A percentile compares a stretch with the other conserved stretches of the same genome.
phyloP scores from a whole-genome alignment of 306 rosid species.

The Inga oerstediana region DNA sequence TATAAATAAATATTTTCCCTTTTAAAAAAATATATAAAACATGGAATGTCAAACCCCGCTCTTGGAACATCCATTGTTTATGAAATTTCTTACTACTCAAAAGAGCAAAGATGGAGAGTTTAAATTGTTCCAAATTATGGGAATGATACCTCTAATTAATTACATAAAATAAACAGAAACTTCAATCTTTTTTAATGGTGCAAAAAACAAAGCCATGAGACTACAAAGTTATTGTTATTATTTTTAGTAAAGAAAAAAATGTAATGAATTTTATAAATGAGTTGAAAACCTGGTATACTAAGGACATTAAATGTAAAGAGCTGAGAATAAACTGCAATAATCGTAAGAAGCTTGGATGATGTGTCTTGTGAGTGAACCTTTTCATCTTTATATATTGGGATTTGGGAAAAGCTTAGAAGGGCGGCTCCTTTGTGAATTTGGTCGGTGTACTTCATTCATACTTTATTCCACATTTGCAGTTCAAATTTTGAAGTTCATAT shows the following conservation, averaged over 20 bases:
- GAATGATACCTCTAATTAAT: neutral
- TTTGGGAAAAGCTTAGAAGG: neutral
- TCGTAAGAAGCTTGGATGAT: neutral
- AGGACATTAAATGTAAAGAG: too few relatives aligned
- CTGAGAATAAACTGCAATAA: neutral
- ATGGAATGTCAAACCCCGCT: neutral
- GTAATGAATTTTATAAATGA: neutral
- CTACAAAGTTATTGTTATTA: neutral
- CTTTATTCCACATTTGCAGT: neutral
- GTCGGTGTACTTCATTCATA: neutral
- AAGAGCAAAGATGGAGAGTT: neutral
- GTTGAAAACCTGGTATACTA: neutral
- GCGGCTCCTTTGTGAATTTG: neutral
- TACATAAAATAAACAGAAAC: neutral
- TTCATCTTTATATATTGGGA: neutral
- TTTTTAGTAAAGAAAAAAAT: neutral
- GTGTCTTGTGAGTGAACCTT: neutral
- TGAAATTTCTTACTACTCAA: neutral
- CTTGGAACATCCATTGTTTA: neutral
- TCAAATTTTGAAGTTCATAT: slow-evolving; percentile 11
- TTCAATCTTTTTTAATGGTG: neutral
- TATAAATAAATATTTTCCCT: neutral
- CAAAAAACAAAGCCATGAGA: neutral
- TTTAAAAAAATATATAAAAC: neutral
- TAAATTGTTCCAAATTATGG: neutral